Percentiles rank a stretch among this genome's conserved stretches.
Conservation (phyloP, 2,329 filamentous ascomycete species). For the Corinectria fuckeliana region DNA sequence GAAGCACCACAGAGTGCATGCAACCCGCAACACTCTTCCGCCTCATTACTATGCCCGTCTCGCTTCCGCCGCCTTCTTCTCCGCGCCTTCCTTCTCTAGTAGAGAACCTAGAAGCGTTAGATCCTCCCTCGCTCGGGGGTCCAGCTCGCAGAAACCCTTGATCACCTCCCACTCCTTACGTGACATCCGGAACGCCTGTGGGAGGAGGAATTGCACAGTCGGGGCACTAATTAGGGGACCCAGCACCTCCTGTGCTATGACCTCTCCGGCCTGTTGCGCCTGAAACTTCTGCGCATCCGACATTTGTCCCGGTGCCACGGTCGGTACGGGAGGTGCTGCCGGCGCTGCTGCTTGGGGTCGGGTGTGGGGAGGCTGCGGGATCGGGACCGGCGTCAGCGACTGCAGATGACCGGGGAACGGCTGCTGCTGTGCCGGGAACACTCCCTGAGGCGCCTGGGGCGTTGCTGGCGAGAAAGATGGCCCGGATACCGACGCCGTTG, state of each 20-base stretch:
- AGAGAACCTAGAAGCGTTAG: conserved; percentile 62
- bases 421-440: conserved; percentile 45
- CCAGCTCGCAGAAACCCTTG: conserved; percentile 68
- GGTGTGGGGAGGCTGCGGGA: conserved; percentile 43
- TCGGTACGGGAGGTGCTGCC: conserved; percentile 20
- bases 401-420: conserved; percentile 42
- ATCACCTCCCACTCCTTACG: conserved; percentile 78
- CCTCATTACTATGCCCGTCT: conserved; percentile 15
- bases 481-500: conserved; percentile 49
- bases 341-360: conserved; percentile 16
- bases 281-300: conserved; percentile 47
- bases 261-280: conserved; percentile 59
- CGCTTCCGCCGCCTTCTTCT: conserved; percentile 24
- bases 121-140: conserved; percentile 70
- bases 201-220: conserved; percentile 72
- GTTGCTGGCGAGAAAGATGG: conserved; percentile 62
- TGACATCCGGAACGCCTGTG: conserved; percentile 72
- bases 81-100: conserved; percentile 56
- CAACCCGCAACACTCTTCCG: background rate
- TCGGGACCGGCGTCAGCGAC: conserved; percentile 45
- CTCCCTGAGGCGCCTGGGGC: conserved; percentile 44
- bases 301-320: conserved; percentile 30
- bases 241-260: conserved; percentile 67
- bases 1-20: conserved; percentile 1
- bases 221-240: conserved; percentile 67